Evolutionary conservation across 208 protist genomes (phyloP), one percentile per base, ranked within the genome.

Genomic region (Spongospora subterranea): DNA sequence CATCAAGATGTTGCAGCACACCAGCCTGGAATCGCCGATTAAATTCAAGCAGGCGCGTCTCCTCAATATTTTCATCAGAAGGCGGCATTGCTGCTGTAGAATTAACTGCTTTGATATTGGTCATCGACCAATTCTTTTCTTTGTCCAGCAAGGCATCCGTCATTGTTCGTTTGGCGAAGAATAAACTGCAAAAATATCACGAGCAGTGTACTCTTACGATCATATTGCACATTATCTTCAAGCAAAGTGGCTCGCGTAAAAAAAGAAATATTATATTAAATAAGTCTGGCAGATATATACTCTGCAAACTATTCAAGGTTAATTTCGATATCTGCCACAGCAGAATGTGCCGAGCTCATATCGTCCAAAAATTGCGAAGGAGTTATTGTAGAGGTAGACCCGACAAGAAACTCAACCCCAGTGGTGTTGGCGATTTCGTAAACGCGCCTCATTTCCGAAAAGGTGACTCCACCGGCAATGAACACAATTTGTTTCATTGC

Each of bases 241-340:
- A n/a, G n/a, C n/a, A n/a, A n/a, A n/a, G n/a, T n/a, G n/a, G n/a
- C n/a, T n/a, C n/a, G n/a, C n/a, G n/a, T n/a, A n/a, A n/a, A n/a
- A n/a, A n/a, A n/a, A n/a, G n/a, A n/a, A n/a, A n/a, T n/a, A n/a
- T n/a, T n/a, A n/a, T n/a, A n/a, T n/a, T n/a, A n/a, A n/a, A n/a
- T n/a, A n/a, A n/a, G n/a, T n/a, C n/a, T n/a, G n/a, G n/a, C n/a
- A n/a, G n/a, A n/a, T n/a, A n/a, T n/a, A n/a, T n/a, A n/a, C n/a
- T n/a, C n/a, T n/a, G n/a, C n/a, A n/a, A n/a, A n/a, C n/a, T n/a
- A n/a, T n/a, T 82, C 71, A n/a, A 82, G 71, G 71, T 82, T 82
- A n/a, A 82, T 82, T 43, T 82, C 71, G n/a, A 82, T 82, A 82
- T 82, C 71, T 20, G 71, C 71, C 6, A n/a, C 71, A 82, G 71